phyloP scores from a whole-genome alignment of 1,139 yeast genomes.

The Lodderomyces orthopsilosis region DNA sequence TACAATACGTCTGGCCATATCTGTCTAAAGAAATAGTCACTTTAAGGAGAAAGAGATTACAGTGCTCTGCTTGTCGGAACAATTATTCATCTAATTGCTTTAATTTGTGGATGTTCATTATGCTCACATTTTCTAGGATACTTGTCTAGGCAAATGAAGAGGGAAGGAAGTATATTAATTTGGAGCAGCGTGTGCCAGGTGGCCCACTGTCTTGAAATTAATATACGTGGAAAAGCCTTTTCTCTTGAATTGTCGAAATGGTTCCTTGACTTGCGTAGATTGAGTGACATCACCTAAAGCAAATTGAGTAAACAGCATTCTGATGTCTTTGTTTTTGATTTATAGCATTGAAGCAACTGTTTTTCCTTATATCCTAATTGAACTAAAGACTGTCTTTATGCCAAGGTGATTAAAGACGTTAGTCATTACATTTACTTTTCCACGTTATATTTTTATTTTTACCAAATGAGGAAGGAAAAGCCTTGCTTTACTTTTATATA shows the following conservation, averaged over 20 bases:
- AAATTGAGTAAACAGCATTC: background rate
- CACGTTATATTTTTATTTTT: conserved; percentile 7
- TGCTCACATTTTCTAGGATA: background rate
- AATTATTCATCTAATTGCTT: background rate
- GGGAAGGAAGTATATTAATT: conserved; percentile 24
- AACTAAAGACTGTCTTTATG: background rate
- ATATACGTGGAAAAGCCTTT: conserved; percentile 24
- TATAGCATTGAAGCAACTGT: conserved; percentile 40
- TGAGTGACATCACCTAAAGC: background rate
- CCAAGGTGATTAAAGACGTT: too few relatives aligned
- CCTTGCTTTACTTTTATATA: conserved; percentile 5
- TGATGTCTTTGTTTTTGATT: conserved; percentile 16
- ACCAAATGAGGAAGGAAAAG: background rate
- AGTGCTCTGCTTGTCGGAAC: conserved; percentile 39
- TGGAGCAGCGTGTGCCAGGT: conserved; percentile 15
- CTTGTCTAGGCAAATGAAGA: background rate
- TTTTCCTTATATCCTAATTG: background rate
- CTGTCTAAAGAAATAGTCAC: background rate
- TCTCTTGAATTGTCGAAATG: too few relatives aligned
- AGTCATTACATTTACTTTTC: conserved; percentile 3
- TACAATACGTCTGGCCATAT: conserved; percentile 1
- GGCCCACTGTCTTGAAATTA: conserved; percentile 19
- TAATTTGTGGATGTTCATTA: background rate
- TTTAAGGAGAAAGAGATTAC: conserved; percentile 10
- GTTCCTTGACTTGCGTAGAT: background rate